These are phyloP conservation scores for Populus alba DNA, from an alignment of 345 rosid genomes.

Conservation along the genomic window DNA sequence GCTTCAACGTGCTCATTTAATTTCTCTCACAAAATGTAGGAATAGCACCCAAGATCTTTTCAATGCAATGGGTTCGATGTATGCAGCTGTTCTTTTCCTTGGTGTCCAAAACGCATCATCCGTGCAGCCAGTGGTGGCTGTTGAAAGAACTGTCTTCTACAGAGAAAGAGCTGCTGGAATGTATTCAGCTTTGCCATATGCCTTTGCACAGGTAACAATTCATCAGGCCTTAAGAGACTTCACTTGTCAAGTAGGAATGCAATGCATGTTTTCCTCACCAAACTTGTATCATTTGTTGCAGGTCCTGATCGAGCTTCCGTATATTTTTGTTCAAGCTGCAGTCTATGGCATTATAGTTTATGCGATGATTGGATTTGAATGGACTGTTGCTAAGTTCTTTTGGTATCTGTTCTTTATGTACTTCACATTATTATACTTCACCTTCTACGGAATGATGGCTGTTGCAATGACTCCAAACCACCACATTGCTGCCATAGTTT, in stretches of 20 bases:
- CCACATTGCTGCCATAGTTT: slow-evolving; percentile 51
- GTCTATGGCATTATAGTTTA: slow-evolving; percentile 54
- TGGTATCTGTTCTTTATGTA: slow-evolving; percentile 65
- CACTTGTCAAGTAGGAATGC: neutral
- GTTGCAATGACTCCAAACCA: slow-evolving; percentile 67
- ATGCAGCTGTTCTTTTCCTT: slow-evolving; percentile 61
- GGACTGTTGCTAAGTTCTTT: slow-evolving; percentile 50
- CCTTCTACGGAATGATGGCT: slow-evolving; percentile 71
- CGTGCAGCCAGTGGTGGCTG: slow-evolving; percentile 71
- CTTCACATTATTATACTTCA: slow-evolving; percentile 59
- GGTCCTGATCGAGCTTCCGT: slow-evolving; percentile 68
- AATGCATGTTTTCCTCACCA: neutral
- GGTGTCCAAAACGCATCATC: slow-evolving; percentile 55
- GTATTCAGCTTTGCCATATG: slow-evolving; percentile 78
- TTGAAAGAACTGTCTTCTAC: slow-evolving; percentile 74
- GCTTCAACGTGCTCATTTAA: neutral
- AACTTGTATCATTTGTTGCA: neutral
- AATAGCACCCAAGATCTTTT: slow-evolving; percentile 42
- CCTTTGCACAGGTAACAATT: slow-evolving; percentile 53
- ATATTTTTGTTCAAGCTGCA: slow-evolving; percentile 43
- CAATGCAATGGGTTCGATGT: slow-evolving; percentile 81
- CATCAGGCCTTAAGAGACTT: too few relatives aligned
- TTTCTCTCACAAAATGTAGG: slow-evolving; percentile 32
- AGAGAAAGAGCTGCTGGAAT: slow-evolving; percentile 83
- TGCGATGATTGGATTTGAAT: slow-evolving; percentile 60